Evolutionary conservation across 768 basidiomycete genomes (phyloP).

Genomic region (Hypholoma sublateritium): DNA sequence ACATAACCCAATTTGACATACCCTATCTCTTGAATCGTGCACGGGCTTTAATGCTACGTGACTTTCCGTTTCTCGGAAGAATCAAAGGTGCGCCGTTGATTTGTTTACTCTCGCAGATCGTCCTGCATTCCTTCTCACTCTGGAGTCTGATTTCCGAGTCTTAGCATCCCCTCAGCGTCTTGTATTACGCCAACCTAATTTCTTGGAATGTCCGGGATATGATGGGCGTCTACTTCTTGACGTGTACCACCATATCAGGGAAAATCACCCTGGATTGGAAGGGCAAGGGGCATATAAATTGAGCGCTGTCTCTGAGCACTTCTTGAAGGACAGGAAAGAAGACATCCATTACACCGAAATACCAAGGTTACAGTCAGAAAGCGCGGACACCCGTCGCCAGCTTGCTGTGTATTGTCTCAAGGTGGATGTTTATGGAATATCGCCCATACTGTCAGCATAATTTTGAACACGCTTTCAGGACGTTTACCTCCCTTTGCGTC

Average conservation of each 20-base stretch:
- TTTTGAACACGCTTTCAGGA: slow-evolving; percentile 50
- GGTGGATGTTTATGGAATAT: slow-evolving; percentile 40
- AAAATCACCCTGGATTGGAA: slow-evolving; percentile 55
- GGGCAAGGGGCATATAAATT: slow-evolving; percentile 90
- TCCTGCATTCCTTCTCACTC: not conserved
- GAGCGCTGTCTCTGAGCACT: slow-evolving; percentile 89
- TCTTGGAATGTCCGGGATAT: slow-evolving; percentile 45
- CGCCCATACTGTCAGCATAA: slow-evolving; percentile 1
- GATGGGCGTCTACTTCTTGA: slow-evolving; percentile 92
- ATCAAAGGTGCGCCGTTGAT: slow-evolving; percentile 50
- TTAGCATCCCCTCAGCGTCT: slow-evolving; percentile 66
- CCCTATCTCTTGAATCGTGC: slow-evolving; percentile 91
- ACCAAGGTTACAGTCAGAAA: slow-evolving; percentile 90
- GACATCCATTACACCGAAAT: slow-evolving; percentile 94
- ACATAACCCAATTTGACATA: slow-evolving; percentile 89
- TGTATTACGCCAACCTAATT: slow-evolving; percentile 74
- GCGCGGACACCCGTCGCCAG: slow-evolving; percentile 79
- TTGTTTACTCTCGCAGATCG: not conserved
- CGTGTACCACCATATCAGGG: slow-evolving; percentile 90
- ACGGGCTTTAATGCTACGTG: slow-evolving; percentile 58
- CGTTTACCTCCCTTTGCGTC: slow-evolving; percentile 88
- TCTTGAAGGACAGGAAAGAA: slow-evolving; percentile 94
- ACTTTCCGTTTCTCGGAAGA: slow-evolving; percentile 72
- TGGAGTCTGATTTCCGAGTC: slow-evolving; percentile 10
- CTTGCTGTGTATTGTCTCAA: slow-evolving; percentile 96